Evolutionary conservation across 371 early-diverging fungal genomes (phyloP), one percentile per base, ranked within the genome.

Genomic region (Actinomortierella wolfii): DNA sequence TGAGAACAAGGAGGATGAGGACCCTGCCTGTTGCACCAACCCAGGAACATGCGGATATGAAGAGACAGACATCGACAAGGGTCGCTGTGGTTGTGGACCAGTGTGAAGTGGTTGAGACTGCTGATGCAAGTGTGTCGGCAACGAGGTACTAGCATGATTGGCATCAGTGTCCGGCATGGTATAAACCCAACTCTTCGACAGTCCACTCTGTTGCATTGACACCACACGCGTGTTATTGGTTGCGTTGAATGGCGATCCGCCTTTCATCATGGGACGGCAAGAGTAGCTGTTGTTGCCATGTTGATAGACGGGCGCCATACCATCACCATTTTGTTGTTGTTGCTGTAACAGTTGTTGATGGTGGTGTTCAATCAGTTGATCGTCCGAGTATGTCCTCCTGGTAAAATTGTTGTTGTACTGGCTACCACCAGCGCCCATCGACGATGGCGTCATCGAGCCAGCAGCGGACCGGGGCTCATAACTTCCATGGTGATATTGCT

Each of bases 111-210:
- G 46, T 9, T 26, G 17, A n/a, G 62, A 17, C 2, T 34, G 34
- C 11, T 34, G 34, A 11, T 34, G 34, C 7, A 34, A 34, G 11
- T 34, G 34, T 6, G 34, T 34, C 34, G 34, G 34, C 34, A 21
- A 20, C 18, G 58, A 49, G 43, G 28, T 42, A 39, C 43, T 51
- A 8, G 43, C 58, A 23, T 39, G 40, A 8, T 23, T 28, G 15
- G 25, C 26, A 51, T 51, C 42, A 28, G 18, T 17, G 21, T 40
- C 21, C 11, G 58, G 18, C 13, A 51, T 58, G 20, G 47, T 51
- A 41, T 70, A 54, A 7, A 64, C 61, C 70, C 70, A 64, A 56
- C 73, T 71, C 51, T 62, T 65, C 23, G 66, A 71, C 3, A 71
- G 43, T 23, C 44, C 56, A 29, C 73, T 71, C 25, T 66, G 63